Percentiles rank a stretch among this genome's conserved stretches.
These are phyloP conservation scores for cucumber (Cucumis sativus) DNA, from an alignment of 306 rosid species.

Conservation along the genomic window DNA sequence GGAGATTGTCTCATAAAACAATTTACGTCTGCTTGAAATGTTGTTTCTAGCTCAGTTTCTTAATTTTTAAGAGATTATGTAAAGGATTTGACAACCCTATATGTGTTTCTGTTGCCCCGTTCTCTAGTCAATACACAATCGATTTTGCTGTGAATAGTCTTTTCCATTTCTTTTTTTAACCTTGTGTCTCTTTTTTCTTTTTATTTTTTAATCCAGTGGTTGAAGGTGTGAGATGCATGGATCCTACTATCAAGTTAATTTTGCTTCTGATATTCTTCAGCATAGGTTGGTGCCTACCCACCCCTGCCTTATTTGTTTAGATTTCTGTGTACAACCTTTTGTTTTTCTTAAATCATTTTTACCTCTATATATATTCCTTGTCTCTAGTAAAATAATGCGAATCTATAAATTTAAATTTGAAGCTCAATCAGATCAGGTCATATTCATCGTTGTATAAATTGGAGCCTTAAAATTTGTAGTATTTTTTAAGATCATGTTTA, in stretches of 20 bases:
- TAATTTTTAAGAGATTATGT: background rate
- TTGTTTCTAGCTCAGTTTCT: background rate
- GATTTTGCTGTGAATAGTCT: background rate
- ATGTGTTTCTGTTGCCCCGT: background rate
- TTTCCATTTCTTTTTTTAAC: background rate
- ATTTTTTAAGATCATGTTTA: background rate
- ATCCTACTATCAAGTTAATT: slow-evolving; percentile 36
- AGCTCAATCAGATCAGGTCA: background rate
- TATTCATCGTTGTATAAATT: background rate
- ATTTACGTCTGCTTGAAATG: background rate
- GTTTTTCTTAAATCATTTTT: background rate
- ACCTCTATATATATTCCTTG: background rate
- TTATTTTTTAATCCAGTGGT: slow-evolving; percentile 8
- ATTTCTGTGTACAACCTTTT: background rate
- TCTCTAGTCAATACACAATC: background rate
- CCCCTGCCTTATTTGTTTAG: background rate
- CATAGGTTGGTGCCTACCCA: slow-evolving; percentile 33
- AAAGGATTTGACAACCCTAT: background rate
- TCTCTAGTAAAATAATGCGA: background rate
- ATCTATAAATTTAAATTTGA: background rate
- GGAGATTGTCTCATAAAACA: too few species aligned
- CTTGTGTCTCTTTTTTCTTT: background rate
- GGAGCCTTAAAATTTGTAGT: background rate
- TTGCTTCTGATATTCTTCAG: slow-evolving; percentile 39
- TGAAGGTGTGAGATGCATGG: slow-evolving; percentile 53